Evolutionary conservation across 2,329 filamentous ascomycete species (phyloP).

Genomic region (Cladosporium halotolerans): DNA sequence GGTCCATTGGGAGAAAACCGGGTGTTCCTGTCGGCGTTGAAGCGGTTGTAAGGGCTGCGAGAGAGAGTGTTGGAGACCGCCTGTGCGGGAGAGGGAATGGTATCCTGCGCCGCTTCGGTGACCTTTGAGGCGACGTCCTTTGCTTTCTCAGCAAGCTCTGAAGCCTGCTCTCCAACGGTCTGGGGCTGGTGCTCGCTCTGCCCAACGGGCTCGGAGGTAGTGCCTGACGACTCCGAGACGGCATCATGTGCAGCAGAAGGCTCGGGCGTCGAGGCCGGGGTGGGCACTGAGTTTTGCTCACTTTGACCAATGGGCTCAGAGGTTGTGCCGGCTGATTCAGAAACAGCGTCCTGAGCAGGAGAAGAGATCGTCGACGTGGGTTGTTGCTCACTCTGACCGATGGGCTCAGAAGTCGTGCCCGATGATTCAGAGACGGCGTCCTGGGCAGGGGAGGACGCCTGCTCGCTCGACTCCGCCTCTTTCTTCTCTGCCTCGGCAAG

Average conservation of each 20-base stretch:
- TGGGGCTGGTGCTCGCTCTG: conserved; percentile 15
- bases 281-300: background rate
- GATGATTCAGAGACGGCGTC: conserved; percentile 17
- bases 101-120: conserved; percentile 13
- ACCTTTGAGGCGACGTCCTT: conserved; percentile 20
- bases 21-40: background rate
- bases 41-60: background rate
- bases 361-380: background rate
- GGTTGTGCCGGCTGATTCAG: conserved; percentile 14
- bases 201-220: conserved; percentile 14
- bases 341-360: conserved; percentile 15
- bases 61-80: background rate
- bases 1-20: too few species aligned
- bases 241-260: conserved; percentile 14
- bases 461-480: conserved; percentile 33
- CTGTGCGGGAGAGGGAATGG: background rate
- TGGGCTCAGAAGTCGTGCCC: conserved; percentile 17
- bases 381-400: conserved; percentile 11
- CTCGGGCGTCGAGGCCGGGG: conserved; percentile 7
- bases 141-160: conserved; percentile 14
- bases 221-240: conserved; percentile 17
- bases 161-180: conserved; percentile 12
- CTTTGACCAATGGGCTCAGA: conserved; percentile 14
- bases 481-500: conserved; percentile 15
- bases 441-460: conserved; percentile 13